These are phyloP conservation scores for Hypoxylon trugodes DNA, from an alignment of 495 filamentous ascomycete species.

Conservation along the genomic window DNA sequence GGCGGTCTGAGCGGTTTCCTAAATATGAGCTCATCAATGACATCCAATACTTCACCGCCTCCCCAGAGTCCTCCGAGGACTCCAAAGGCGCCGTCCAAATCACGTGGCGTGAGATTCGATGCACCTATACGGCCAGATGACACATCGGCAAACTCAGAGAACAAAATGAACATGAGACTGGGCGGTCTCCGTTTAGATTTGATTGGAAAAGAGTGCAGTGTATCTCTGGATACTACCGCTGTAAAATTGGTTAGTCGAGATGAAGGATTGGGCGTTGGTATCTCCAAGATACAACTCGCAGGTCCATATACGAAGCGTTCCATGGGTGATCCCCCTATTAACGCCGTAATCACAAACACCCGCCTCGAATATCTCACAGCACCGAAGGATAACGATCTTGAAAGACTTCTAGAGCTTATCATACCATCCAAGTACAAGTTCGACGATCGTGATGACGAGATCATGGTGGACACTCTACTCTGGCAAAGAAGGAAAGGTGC, in stretches of 20 bases:
- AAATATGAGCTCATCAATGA: slow-evolving; percentile 84
- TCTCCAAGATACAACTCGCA: slow-evolving; percentile 76
- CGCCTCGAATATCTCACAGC: slow-evolving; percentile 76
- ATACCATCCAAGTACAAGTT: slow-evolving; percentile 93
- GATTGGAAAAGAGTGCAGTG: slow-evolving; percentile 75
- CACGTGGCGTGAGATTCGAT: slow-evolving; percentile 80
- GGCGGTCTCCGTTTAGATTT: slow-evolving; percentile 79
- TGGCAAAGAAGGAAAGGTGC: slow-evolving; percentile 89
- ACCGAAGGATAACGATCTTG: slow-evolving; percentile 82
- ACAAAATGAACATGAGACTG: slow-evolving; percentile 78
- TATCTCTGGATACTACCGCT: slow-evolving; percentile 78
- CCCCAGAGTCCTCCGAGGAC: slow-evolving; percentile 49
- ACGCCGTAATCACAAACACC: slow-evolving; percentile 64
- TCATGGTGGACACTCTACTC: slow-evolving; percentile 90
- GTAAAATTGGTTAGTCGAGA: slow-evolving; percentile 79
- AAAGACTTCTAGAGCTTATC: slow-evolving; percentile 81
- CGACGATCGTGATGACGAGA: slow-evolving; percentile 85
- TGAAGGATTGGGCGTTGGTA: slow-evolving; percentile 71
- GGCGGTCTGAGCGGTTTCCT: slow-evolving; percentile 93
- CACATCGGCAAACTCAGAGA: slow-evolving; percentile 55
- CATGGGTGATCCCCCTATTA: slow-evolving; percentile 59
- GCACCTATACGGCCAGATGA: slow-evolving; percentile 58
- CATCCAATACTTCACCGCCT: slow-evolving; percentile 70
- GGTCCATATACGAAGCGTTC: slow-evolving; percentile 69
- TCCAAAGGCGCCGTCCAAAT: slow-evolving; percentile 47